These are phyloP conservation scores for Articulospora tetracladia DNA, from an alignment of 495 filamentous ascomycete species.

Conservation along the genomic window DNA sequence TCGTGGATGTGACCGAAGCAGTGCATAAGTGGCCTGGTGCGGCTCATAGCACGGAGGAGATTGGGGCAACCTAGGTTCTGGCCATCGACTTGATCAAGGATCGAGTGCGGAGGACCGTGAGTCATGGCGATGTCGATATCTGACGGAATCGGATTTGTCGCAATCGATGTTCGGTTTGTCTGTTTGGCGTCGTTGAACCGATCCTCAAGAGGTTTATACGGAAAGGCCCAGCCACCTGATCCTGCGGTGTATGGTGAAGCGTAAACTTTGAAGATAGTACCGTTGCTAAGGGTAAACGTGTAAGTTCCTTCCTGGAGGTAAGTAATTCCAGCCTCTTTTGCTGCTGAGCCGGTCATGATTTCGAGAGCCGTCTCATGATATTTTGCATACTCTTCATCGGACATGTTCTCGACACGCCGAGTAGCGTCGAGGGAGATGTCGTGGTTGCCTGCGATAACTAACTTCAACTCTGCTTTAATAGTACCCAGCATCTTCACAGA, in stretches of 20 bases:
- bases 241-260: conserved; percentile 67
- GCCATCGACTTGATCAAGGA: conserved; percentile 46
- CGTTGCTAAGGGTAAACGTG: conserved; percentile 51
- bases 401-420: background rate
- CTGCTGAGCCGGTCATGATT: conserved; percentile 41
- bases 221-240: conserved; percentile 57
- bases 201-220: conserved; percentile 49
- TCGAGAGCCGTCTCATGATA: conserved; percentile 26
- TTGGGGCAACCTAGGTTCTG: conserved; percentile 50
- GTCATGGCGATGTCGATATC: conserved; percentile 65
- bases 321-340: conserved; percentile 46
- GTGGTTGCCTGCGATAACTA: conserved; percentile 82
- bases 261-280: conserved; percentile 60
- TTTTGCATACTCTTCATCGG: conserved; percentile 8
- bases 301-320: conserved; percentile 66
- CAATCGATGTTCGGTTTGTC: background rate
- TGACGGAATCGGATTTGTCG: conserved; percentile 7
- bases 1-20: conserved; percentile 79
- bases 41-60: conserved; percentile 53
- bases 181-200: conserved; percentile 28
- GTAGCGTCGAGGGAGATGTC: conserved; percentile 64
- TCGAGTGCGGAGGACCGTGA: conserved; percentile 63
- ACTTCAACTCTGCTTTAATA: conserved; percentile 63
- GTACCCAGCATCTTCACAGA: conserved; percentile 49
- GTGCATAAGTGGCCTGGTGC: conserved; percentile 52